Evolutionary conservation across 1,284 basidiomycete genomes (phyloP).

Genomic region (Irpex rosettiformis): DNA sequence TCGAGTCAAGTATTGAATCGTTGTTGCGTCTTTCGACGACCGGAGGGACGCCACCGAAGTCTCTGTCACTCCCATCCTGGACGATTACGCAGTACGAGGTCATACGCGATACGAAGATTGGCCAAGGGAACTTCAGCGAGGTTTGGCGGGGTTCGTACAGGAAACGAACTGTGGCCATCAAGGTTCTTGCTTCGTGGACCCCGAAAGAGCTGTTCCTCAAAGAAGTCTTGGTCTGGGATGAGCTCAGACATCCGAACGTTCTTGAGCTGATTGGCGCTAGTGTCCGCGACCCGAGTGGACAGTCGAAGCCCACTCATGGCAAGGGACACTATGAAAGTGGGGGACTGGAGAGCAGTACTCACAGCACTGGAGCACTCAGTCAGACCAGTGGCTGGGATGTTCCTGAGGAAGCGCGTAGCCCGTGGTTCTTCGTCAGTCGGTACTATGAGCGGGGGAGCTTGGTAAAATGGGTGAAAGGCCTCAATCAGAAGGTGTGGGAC

Average conservation of each 20-base stretch:
- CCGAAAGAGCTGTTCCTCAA: conserved; percentile 34
- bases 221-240: conserved; percentile 38
- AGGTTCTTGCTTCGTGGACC: conserved; percentile 37
- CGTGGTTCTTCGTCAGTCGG: conserved; percentile 57
- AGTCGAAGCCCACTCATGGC: not conserved
- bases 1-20: conserved; percentile 47
- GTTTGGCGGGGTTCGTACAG: conserved; percentile 69
- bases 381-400: not conserved
- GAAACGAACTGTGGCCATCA: conserved; percentile 51
- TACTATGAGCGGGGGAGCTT: conserved; percentile 45
- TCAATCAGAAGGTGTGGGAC: conserved; percentile 13
- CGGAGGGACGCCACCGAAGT: conserved; percentile 13
- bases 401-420: not conserved
- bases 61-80: conserved; percentile 57
- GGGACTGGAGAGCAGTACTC: not conserved
- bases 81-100: conserved; percentile 73
- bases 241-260: conserved; percentile 37
- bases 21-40: conserved; percentile 39
- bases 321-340: not conserved
- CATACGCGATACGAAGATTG: conserved; percentile 58
- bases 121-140: conserved; percentile 65
- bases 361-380: not conserved
- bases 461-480: conserved; percentile 43
- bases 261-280: conserved; percentile 29
- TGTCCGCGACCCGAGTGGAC: not conserved